Conservation (phyloP, 2,329 filamentous ascomycete species). For the Pleoardoris graminearum region DNA sequence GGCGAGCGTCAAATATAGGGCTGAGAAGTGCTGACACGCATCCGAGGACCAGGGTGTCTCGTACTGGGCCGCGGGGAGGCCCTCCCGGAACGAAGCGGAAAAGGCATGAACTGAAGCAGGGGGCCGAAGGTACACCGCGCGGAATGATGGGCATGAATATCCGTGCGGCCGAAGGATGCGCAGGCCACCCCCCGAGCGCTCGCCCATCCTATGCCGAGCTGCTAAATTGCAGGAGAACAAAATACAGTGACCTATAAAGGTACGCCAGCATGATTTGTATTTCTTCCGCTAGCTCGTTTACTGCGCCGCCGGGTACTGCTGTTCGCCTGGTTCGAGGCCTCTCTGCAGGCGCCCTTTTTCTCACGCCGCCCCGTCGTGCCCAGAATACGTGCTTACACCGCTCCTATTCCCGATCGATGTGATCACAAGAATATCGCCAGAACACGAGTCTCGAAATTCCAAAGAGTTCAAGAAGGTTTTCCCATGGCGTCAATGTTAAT, state of each 20-base stretch:
- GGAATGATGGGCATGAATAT: background rate
- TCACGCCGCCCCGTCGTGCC: background rate
- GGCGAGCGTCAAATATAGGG: constrained; percentile 22
- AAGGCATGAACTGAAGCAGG: constrained; percentile 3
- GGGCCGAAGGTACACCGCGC: background rate
- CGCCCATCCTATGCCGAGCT: background rate
- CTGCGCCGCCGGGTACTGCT: constrained; percentile 4
- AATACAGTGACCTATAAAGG: background rate
- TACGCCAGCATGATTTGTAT: background rate
- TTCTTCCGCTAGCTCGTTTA: background rate
- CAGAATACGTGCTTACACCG: constrained; percentile 1
- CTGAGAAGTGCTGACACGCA: constrained; percentile 26
- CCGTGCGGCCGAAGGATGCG: background rate
- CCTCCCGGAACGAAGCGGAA: background rate
- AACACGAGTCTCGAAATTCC: background rate
- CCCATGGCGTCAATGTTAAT: too few relatives aligned
- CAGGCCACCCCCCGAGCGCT: background rate
- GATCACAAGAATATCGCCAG: background rate
- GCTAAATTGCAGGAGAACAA: background rate
- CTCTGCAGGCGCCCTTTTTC: background rate
- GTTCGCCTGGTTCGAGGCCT: background rate
- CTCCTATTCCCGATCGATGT: background rate
- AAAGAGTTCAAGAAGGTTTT: too few relatives aligned
- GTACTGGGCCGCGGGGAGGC: constrained; percentile 4
- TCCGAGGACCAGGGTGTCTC: constrained; percentile 2